These are phyloP conservation scores for Aegle marmelos DNA, from an alignment of 345 rosid genomes.

Conservation along the genomic window DNA sequence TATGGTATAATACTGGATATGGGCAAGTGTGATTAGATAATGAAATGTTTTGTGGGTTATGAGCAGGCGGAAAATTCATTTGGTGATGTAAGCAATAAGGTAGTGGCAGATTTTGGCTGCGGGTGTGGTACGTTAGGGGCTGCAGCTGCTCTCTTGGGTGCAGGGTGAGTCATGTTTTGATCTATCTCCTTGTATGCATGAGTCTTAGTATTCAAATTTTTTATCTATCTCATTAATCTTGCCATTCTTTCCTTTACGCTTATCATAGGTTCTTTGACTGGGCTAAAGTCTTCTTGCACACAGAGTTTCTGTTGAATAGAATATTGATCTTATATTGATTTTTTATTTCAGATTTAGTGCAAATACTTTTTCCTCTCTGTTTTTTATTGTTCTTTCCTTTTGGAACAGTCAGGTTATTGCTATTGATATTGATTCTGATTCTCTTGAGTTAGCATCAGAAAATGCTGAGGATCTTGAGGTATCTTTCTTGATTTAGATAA, in stretches of 20 bases:
- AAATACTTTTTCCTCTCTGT: neutral
- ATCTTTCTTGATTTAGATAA: neutral
- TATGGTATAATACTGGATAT: neutral
- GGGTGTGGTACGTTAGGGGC: conserved; percentile 88
- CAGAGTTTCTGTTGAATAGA: neutral
- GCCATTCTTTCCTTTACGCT: neutral
- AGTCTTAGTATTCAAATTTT: neutral
- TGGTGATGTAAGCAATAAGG: conserved; percentile 67
- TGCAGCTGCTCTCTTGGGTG: conserved; percentile 89
- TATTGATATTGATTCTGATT: conserved; percentile 69
- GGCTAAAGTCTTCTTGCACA: neutral
- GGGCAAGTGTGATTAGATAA: neutral
- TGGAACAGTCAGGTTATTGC: conserved; percentile 66
- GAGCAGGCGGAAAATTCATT: conserved; percentile 84
- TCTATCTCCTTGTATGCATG: neutral
- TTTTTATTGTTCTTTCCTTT: neutral
- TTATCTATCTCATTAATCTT: neutral
- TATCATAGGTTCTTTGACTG: neutral
- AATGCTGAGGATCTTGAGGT: conserved; percentile 94
- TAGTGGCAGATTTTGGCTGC: conserved; percentile 95
- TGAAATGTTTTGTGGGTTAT: neutral
- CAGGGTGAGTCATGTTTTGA: conserved; percentile 52
- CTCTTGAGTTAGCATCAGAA: conserved; percentile 66
- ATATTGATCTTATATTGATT: neutral
- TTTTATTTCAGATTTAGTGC: neutral